A percentile compares a stretch with the other conserved stretches of the same genome.
These are phyloP conservation scores for Lenwebbia sp. DNA, from an alignment of 345 rosid species.

Conservation along the genomic window DNA sequence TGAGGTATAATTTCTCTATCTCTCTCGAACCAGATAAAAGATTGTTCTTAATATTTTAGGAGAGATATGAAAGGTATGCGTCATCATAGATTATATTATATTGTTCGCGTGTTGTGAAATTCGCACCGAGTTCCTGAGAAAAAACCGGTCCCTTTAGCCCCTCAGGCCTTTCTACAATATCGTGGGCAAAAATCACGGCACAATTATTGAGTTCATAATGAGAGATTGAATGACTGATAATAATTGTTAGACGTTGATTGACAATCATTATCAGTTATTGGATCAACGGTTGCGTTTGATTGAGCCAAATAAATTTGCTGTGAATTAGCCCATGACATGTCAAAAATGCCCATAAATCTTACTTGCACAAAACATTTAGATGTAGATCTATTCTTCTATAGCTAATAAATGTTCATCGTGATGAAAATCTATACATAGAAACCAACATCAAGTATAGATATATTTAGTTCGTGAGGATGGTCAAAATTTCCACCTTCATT, in stretches of 20 bases:
- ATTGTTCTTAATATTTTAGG: background rate
- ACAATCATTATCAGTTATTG: background rate
- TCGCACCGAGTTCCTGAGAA: too few relatives aligned
- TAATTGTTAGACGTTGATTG: background rate
- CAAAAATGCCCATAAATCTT: too few relatives aligned
- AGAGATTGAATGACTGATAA: background rate
- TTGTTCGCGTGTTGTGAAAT: background rate
- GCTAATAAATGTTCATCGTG: too few relatives aligned
- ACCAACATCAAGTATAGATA: too few relatives aligned
- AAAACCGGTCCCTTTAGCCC: background rate
- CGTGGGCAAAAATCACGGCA: background rate
- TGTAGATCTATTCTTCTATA: too few relatives aligned
- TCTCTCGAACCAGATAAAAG: background rate
- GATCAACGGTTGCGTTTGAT: background rate
- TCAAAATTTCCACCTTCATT: too few relatives aligned
- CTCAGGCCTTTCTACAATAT: background rate
- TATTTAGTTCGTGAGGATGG: too few relatives aligned
- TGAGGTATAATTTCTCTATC: background rate
- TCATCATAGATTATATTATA: background rate
- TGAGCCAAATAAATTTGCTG: background rate
- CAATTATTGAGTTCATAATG: background rate
- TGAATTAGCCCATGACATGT: background rate
- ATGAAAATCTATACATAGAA: too few relatives aligned
- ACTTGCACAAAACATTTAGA: too few relatives aligned
- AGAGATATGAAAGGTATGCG: background rate